Evolutionary conservation across 495 filamentous ascomycete species (phyloP), one percentile per base, ranked within the genome.

Genomic region (Cercophora samala): DNA sequence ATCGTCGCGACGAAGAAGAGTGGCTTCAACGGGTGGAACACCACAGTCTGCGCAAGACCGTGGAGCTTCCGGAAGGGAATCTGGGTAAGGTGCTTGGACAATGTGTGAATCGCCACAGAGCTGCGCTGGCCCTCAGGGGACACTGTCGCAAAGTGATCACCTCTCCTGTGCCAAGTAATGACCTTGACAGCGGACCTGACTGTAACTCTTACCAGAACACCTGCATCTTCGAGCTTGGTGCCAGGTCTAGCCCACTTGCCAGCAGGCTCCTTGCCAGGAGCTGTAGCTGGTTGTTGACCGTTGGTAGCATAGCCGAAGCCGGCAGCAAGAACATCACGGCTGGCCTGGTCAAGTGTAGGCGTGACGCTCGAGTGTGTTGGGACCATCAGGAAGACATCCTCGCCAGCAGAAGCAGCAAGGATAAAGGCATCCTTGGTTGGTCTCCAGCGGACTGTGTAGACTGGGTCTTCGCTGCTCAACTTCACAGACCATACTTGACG

Each of bases 1-100:
- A 96, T 93, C 25, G 96, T 98, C 21, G 95, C 95, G 52, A 99
- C 92, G 70, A 98, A 97, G 77, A 99, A 91, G 61, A 96, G 87
- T 4, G 96, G 93, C 63, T 93, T 88, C 59, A 88, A 90, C 5
- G 95, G 96, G 75, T 99, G 95, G 87, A 99, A 99, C 65, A 91
- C 89, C 6, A 91, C 93, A 8, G 90, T 90, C 81, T 98, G 96
- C 8, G 93, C 84, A 65, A 95, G 85, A 66, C 93, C 93, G 62
- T 87, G 85, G 29, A 91, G 87, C 74, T 93, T 93, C 60, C 91
- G 89, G 87, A 98, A 97, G 58, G 95, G 95, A 71, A 92, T 89
- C 77, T 99, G 96, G 0, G 95, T 96, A 26, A 92, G 84, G 80
- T 99, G 95, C 76, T 94, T 96, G 56, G 92, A 93, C 69, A 99